These are phyloP conservation scores for Pichia sp. DNA, from an alignment of 1,139 yeast species.

Conservation along the genomic window DNA sequence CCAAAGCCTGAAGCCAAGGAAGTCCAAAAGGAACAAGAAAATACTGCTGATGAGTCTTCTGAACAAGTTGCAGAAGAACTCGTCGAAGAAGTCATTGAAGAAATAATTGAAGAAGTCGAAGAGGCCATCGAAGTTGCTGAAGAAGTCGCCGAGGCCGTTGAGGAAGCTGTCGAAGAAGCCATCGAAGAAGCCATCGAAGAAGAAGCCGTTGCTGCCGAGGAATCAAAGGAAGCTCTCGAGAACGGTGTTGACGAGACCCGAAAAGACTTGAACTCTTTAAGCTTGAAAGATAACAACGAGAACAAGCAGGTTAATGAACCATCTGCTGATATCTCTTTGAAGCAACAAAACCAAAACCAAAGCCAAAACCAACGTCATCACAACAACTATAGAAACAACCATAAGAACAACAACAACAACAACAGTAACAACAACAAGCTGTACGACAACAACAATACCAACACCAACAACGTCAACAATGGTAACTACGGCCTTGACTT, in stretches of 20 bases:
- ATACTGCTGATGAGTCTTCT: conserved; percentile 10
- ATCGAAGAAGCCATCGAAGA: conserved; percentile 18
- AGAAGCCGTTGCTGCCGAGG: conserved; percentile 4
- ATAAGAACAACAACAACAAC: conserved; percentile 16
- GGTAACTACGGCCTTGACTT: conserved; percentile 28
- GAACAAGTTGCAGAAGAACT: conserved; percentile 8
- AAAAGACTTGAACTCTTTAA: neutral
- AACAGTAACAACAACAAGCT: conserved; percentile 17
- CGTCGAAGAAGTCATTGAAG: conserved; percentile 15
- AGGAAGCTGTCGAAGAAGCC: conserved; percentile 18
- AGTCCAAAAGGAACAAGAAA: neutral
- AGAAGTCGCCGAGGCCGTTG: conserved; percentile 19
- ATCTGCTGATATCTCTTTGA: neutral
- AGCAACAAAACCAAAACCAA: conserved; percentile 16
- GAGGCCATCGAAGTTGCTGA: conserved; percentile 19
- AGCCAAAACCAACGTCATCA: conserved; percentile 18
- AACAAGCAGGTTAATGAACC: neutral
- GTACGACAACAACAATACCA: conserved; percentile 24
- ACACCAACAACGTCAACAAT: conserved; percentile 24
- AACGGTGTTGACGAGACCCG: conserved; percentile 10
- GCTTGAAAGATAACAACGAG: conserved; percentile 1
- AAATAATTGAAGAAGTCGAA: conserved; percentile 13
- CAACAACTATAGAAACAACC: conserved; percentile 17
- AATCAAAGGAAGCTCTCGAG: conserved; percentile 5
- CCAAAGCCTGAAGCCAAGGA: conserved; percentile 5